Percentiles rank a stretch among this genome's conserved stretches.
phyloP scores from a whole-genome alignment of 2,329 filamentous ascomycete species.

The Trichoderma koningii region DNA sequence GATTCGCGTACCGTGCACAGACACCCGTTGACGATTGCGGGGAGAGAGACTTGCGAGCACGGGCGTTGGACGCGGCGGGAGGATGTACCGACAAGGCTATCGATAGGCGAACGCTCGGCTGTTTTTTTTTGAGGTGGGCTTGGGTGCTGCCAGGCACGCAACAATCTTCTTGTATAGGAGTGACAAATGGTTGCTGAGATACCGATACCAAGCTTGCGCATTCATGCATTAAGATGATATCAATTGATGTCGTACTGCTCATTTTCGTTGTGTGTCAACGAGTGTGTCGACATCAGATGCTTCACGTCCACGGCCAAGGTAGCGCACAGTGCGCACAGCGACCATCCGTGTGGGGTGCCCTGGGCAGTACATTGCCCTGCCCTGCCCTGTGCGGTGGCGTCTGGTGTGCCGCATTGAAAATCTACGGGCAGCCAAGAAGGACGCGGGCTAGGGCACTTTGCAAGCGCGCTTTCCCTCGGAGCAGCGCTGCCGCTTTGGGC shows the following conservation, averaged over 20 bases:
- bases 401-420: constrained; percentile 5
- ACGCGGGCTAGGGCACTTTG: background rate
- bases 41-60: background rate
- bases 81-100: background rate
- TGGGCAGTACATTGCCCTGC: background rate
- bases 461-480: constrained; percentile 21
- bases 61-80: background rate
- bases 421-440: background rate
- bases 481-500: constrained; percentile 26
- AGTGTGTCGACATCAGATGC: background rate
- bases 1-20: constrained; percentile 9
- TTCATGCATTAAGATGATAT: background rate
- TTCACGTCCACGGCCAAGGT: constrained; percentile 10
- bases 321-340: constrained; percentile 22
- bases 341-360: constrained; percentile 13
- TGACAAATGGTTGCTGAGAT: background rate
- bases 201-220: background rate
- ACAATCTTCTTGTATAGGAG: background rate
- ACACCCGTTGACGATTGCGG: constrained; percentile 1
- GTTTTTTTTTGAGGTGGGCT: no score
- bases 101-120: background rate
- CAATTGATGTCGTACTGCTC: no score
- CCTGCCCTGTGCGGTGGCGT: constrained; percentile 4
- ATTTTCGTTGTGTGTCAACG: background rate
- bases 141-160: no score